phyloP scores from a whole-genome alignment of 2,329 filamentous ascomycete species.

The Passalora sequoiae region DNA sequence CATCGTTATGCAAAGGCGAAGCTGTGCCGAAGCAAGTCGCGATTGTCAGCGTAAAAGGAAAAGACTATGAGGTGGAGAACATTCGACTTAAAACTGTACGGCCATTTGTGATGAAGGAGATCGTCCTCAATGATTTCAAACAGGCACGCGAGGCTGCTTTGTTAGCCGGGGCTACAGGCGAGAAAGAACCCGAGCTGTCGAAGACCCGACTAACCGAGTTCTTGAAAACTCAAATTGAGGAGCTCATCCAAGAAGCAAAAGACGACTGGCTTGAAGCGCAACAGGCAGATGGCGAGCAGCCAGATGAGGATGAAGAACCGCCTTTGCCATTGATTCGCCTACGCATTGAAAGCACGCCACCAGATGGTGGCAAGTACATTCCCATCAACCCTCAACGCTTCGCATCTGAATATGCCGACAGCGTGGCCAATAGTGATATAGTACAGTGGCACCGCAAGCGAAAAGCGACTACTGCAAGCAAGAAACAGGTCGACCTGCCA shows the following conservation, averaged over 20 bases:
- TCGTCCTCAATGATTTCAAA: slow-evolving; percentile 69
- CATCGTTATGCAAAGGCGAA: slow-evolving; percentile 83
- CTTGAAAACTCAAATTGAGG: slow-evolving; percentile 72
- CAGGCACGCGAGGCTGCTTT: slow-evolving; percentile 72
- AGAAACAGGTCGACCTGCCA: slow-evolving; percentile 53
- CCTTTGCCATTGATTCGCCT: slow-evolving; percentile 82
- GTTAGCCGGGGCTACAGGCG: too few species aligned
- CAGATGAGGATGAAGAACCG: slow-evolving; percentile 54
- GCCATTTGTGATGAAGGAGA: slow-evolving; percentile 82
- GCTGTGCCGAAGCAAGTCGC: slow-evolving; percentile 87
- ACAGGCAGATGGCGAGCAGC: slow-evolving; percentile 43
- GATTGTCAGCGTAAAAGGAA: slow-evolving; percentile 76
- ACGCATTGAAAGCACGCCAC: slow-evolving; percentile 82
- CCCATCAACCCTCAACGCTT: slow-evolving; percentile 94
- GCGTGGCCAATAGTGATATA: slow-evolving; percentile 89
- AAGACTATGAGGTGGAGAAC: slow-evolving; percentile 72
- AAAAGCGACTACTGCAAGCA: slow-evolving; percentile 48
- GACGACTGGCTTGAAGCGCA: slow-evolving; percentile 76
- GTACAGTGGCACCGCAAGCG: slow-evolving; percentile 92
- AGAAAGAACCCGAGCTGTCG: slow-evolving; percentile 50
- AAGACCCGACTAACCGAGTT: slow-evolving; percentile 71
- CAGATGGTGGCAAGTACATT: slow-evolving; percentile 79
- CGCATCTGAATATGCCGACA: slow-evolving; percentile 84
- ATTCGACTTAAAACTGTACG: slow-evolving; percentile 82
- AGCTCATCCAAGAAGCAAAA: slow-evolving; percentile 81